Evolutionary conservation across 1,139 yeast genomes (phyloP), one percentile per base, ranked within the genome.

Genomic region (Scheffersomyces illinoinensis): DNA sequence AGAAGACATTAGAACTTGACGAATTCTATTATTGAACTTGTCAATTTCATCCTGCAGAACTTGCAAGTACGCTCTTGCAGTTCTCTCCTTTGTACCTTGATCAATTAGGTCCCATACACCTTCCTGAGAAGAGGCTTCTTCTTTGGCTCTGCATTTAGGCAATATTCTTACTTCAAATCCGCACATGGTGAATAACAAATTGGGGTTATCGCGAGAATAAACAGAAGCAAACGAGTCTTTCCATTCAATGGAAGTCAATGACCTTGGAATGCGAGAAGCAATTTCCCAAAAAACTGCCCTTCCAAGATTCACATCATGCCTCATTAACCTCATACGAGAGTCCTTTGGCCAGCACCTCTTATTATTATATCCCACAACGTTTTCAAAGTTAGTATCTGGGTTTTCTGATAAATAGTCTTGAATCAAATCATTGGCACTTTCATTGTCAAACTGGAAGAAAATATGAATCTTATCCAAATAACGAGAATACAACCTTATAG

Each of bases 321-420:
- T 82, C 87, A 93, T 89, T 56, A 95, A 76, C 64, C 93, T 85
- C 99, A 96, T 95, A 62, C 98, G 83, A 19, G 88, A 78, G 71
- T 95, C 99, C 55, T 91, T 79, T 4, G 99, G 98, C 99, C 99
- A 96, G 70, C 98, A 93, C 57, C 87, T 87, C 65, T 90, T 91
- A 66, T 92, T 92, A 65, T 91, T 91, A 72, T 93, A 95, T 0
- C 96, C 97, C 24, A 90, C 86, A n/a, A 89, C 87, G 64, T 88
- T 89, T 68, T 91, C 96, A 72, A 90, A 90, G 67, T 91, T 91
- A 0, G 97, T 97, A 75, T 93, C 98, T 0, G 98, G 97, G 67
- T 92, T 90, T 64, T 92, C 97, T 0, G 89, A 80, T 49, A 93
- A 74, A 68, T 82, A 93, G 43, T 91, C 92, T 62, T 89, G 90